phyloP scores from a whole-genome alignment of 2,329 filamentous ascomycete genomes.

The Ophioceras dolichostomum region DNA sequence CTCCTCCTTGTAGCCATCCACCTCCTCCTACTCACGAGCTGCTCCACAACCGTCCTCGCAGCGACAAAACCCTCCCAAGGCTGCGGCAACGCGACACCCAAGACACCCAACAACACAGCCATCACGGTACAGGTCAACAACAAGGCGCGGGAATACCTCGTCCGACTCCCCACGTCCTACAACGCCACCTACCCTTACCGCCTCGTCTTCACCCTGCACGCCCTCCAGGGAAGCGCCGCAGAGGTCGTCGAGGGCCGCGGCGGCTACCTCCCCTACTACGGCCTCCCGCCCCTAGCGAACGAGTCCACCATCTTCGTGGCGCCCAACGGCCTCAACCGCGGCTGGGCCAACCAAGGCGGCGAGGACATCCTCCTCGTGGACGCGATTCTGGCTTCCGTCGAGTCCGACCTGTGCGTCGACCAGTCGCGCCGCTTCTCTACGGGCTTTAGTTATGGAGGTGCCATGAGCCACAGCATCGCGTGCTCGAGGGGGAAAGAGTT shows the following conservation, averaged over 20 bases:
- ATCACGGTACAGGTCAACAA: conserved; percentile 1
- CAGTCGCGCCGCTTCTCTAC: conserved; percentile 25
- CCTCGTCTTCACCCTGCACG: conserved; percentile 30
- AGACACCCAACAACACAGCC: background rate
- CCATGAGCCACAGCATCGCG: conserved; percentile 27
- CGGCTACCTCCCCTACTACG: conserved; percentile 20
- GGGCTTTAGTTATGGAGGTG: conserved; percentile 31
- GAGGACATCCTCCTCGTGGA: conserved; percentile 28
- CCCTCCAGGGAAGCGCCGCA: conserved; percentile 23
- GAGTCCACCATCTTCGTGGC: conserved; percentile 26
- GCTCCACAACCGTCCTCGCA: background rate
- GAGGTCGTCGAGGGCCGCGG: conserved; percentile 19
- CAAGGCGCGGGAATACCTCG: background rate
- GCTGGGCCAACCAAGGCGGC: conserved; percentile 28
- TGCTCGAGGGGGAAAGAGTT: conserved; percentile 24
- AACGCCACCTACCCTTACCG: conserved; percentile 22
- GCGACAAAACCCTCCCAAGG: background rate
- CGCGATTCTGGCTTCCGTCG: conserved; percentile 21
- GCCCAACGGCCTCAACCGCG: conserved; percentile 26
- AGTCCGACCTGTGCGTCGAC: conserved; percentile 28
- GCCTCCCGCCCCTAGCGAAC: conserved; percentile 20
- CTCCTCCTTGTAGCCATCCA: no score
- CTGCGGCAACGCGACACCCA: conserved; percentile 1
- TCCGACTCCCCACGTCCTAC: conserved; percentile 13
- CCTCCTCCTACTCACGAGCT: background rate